These are phyloP conservation scores for Sporothrix sp. DNA, from an alignment of 2,329 filamentous ascomycete species.

Conservation along the genomic window DNA sequence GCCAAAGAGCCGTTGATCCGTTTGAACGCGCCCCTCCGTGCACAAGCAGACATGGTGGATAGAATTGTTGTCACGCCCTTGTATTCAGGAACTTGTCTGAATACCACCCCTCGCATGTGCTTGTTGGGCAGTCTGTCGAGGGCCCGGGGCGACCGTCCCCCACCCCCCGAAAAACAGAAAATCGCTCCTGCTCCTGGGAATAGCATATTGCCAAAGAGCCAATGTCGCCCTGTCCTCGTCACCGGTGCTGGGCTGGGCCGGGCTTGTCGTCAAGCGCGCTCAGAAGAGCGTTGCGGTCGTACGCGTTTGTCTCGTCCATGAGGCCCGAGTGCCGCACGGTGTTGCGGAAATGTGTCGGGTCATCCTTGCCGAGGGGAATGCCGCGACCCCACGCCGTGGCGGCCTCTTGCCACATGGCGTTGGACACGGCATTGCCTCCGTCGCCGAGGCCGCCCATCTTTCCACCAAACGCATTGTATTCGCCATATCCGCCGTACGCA, in stretches of 20 bases:
- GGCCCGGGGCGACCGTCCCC: no score
- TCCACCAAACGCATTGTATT: background rate
- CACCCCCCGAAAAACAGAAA: background rate
- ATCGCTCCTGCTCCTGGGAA: no score
- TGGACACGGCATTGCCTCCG: background rate
- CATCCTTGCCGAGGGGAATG: slow-evolving; percentile 15
- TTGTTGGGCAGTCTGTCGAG: no score
- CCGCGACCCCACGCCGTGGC: slow-evolving; percentile 19
- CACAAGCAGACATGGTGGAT: no score
- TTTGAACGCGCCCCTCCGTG: no score
- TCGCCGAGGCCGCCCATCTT: background rate
- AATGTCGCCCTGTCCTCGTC: no score
- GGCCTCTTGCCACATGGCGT: slow-evolving; percentile 16
- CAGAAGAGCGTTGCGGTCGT: slow-evolving; percentile 19
- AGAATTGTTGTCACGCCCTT: no score
- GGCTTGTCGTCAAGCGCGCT: slow-evolving; percentile 15
- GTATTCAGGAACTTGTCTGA: no score
- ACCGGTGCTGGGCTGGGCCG: background rate
- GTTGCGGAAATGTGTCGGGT: slow-evolving; percentile 20
- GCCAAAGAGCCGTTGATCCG: background rate
- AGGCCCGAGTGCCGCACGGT: slow-evolving; percentile 16
- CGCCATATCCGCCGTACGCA: background rate
- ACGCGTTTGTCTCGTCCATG: slow-evolving; percentile 18
- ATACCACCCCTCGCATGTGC: no score
- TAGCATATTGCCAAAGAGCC: no score